Base-by-base conservation (phyloP, 257 asterid species). In the Osmanthus fragrans region DNA sequence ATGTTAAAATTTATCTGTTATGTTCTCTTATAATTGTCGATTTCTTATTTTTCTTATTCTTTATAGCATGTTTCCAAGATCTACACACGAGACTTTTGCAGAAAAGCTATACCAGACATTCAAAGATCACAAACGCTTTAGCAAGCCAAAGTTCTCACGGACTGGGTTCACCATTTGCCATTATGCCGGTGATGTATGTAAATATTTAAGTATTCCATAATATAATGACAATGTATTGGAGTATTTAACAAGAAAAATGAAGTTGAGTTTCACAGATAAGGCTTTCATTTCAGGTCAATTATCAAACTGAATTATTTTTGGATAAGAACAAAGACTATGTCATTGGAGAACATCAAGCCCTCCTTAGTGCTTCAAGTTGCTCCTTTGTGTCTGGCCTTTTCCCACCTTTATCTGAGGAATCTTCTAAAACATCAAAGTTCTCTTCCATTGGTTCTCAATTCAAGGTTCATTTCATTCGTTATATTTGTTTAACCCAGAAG, bases 151-250 rank as follows among this genome's bases (percentile, higher is more conserved):
- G 88, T 79, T 94, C 76, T 90, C 98, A 4, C 85, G 88, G 78
- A 86, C 98, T 78, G 98, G 87, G 84, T 94, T 94, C 85, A 94
- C 96, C 74, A 85, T 94, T 85, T 33, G 82, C 83, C 98, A 94
- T 87, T 94, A 94, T 60, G 98, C 98, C 82, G 98, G 98, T 83
- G 98, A 94, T 81, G 98, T 94, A 92, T 82, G 97, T 68, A 79
- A 64, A 73, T 73, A 73, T 39, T 65, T n/a, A 70, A 25, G 21
- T 76, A 63, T 51, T 76, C 74, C 75, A 19, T 72, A 27, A 54
- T 54, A 65, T 54, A 32, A 54, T 71, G 54, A 36, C 42, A 21
- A 21, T 73, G 70, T 70, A 58, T 72, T 60, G 15, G 65, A 77
- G 51, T 68, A 45, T 54, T 45, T 69, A 16, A 63, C 79, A 25